Evolutionary conservation across 345 rosid genomes (phyloP), one percentile per base, ranked within the genome.

Genomic region (Pseudoturritis turrita): DNA sequence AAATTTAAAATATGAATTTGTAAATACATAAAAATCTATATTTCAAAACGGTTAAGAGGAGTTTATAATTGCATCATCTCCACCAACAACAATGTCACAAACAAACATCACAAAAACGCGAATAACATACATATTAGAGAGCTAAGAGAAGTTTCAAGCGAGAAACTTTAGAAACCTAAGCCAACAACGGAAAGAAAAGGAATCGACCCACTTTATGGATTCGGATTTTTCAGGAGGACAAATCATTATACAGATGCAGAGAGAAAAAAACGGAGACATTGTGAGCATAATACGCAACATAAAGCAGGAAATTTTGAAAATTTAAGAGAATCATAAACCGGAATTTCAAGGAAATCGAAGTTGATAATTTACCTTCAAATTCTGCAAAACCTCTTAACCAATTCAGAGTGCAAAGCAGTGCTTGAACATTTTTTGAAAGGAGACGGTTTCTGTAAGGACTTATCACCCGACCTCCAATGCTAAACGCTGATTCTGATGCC

Each of bases 1-100:
- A n/a, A n/a, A n/a, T n/a, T n/a, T n/a, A n/a, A n/a, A n/a, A n/a
- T n/a, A n/a, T n/a, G n/a, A n/a, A n/a, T n/a, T n/a, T n/a, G n/a
- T n/a, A n/a, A n/a, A n/a, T n/a, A n/a, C n/a, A n/a, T n/a, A n/a
- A n/a, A n/a, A n/a, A n/a, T n/a, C n/a, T n/a, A n/a, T n/a, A n/a
- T n/a, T n/a, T n/a, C n/a, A n/a, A n/a, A n/a, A n/a, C n/a, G n/a
- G n/a, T n/a, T n/a, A n/a, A n/a, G n/a, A n/a, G n/a, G n/a, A n/a
- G n/a, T 85, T 70, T 70, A 62, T n/a, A 43, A 73, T 43, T 71
- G 77, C 91, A 87, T 91, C 92, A 85, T 84, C 19, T 87, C 91
- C 88, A 83, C 74, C 46, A 26, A n/a, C 8, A 25, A 25, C 54
- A 35, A 64, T n/a, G 7, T 29, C 55, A 45, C 0, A 45, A 11